phyloP scores from a whole-genome alignment of 2,329 filamentous ascomycete genomes.

The Pseudomassariella vexata region DNA sequence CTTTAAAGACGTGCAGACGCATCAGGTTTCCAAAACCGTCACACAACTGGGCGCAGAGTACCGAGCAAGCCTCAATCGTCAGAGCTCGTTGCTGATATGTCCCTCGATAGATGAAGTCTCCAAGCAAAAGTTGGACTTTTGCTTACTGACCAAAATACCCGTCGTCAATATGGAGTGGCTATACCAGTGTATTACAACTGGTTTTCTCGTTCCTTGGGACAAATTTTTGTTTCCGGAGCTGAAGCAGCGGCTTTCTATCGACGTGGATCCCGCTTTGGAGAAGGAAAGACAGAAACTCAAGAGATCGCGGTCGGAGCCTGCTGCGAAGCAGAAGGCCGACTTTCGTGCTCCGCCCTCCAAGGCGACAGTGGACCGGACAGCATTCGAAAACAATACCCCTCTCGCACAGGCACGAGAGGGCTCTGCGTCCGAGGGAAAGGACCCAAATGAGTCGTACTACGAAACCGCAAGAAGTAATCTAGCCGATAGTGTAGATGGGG shows the following conservation, averaged over 20 bases:
- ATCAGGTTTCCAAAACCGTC: constrained; percentile 76
- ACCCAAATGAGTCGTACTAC: constrained; percentile 24
- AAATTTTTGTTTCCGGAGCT: constrained; percentile 43
- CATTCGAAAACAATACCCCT: constrained; percentile 29
- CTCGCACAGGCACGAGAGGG: constrained; percentile 9
- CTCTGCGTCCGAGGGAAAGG: constrained; percentile 3
- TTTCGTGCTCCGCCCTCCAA: constrained; percentile 11
- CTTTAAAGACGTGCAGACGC: constrained; percentile 76
- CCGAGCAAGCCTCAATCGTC: constrained; percentile 66
- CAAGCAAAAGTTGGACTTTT: constrained; percentile 74
- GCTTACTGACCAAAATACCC: constrained; percentile 68
- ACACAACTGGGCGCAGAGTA: constrained; percentile 75
- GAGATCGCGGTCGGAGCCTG: constrained; percentile 15
- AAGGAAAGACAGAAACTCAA: constrained; percentile 12
- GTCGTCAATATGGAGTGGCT: constrained; percentile 82
- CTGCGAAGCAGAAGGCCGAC: constrained; percentile 10
- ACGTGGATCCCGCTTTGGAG: constrained; percentile 8
- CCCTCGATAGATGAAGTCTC: constrained; percentile 50
- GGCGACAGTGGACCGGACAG: constrained; percentile 31
- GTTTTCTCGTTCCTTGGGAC: constrained; percentile 38
- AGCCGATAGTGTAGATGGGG: constrained; percentile 15
- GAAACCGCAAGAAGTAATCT: constrained; percentile 35
- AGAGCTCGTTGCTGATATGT: constrained; percentile 74
- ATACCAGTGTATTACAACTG: constrained; percentile 68
- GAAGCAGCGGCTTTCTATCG: constrained; percentile 19